Conservation (phyloP, 306 rosid species). For the Corylus heterophylla region DNA sequence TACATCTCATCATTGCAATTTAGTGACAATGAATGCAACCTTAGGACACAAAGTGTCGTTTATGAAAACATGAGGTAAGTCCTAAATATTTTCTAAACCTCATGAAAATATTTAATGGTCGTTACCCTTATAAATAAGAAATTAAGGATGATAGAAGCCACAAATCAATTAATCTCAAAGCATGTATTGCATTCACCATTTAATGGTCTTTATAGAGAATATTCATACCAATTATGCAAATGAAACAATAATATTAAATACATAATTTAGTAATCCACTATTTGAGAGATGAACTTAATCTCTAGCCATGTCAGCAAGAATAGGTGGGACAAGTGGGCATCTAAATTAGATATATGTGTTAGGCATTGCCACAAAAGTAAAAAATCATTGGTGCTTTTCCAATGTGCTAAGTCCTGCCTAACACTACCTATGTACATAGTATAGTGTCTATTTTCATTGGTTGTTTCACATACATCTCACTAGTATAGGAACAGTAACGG, state of each 20-base stretch:
- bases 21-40: too few relatives aligned
- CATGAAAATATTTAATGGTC: too few relatives aligned
- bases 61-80: too few relatives aligned
- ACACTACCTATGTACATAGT: too few relatives aligned
- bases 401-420: neutral
- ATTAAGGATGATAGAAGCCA: neutral
- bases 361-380: neutral
- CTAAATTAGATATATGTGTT: neutral
- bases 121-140: neutral
- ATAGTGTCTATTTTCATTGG: too few relatives aligned
- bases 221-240: neutral
- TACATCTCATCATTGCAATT: too few relatives aligned
- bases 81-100: too few relatives aligned
- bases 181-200: neutral
- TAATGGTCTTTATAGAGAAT: neutral
- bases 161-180: neutral
- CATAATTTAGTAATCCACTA: neutral
- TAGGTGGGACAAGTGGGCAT: neutral
- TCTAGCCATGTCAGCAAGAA: neutral
- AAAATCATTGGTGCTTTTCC: neutral
- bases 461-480: conserved; percentile 9
- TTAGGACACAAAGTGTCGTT: too few relatives aligned
- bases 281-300: neutral
- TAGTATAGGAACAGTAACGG: too few relatives aligned
- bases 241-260: neutral